Percentiles rank a stretch among this genome's conserved stretches.
Evolutionary conservation across 495 filamentous ascomycete genomes (phyloP).

Genomic region (Aspergillus kassunensis): DNA sequence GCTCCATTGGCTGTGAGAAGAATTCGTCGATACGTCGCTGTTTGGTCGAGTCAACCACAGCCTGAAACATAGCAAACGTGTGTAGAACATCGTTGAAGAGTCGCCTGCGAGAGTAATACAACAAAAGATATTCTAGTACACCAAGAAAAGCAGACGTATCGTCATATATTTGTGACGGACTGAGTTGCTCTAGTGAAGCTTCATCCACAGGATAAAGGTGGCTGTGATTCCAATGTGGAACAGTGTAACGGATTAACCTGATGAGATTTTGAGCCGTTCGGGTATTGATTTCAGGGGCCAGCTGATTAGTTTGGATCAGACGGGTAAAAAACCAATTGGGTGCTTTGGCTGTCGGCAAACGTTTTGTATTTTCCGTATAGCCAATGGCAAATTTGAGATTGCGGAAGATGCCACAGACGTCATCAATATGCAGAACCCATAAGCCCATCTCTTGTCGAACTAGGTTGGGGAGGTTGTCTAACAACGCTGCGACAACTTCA

Average conservation of each 20-base stretch:
- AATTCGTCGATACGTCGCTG: constrained; percentile 35
- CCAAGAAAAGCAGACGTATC: constrained; percentile 34
- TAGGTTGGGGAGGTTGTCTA: constrained; percentile 48
- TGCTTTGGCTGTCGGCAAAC: constrained; percentile 27
- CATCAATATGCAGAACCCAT: constrained; percentile 19
- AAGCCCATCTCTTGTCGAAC: constrained; percentile 31
- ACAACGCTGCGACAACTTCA: constrained; percentile 52
- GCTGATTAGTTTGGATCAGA: constrained; percentile 45
- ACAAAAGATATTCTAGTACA: constrained; percentile 35
- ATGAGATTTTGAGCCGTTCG: constrained; percentile 35
- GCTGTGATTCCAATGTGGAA: constrained; percentile 35
- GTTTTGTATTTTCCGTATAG: constrained; percentile 11
- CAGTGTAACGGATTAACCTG: constrained; percentile 29
- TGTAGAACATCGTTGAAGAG: constrained; percentile 29
- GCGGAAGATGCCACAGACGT: constrained; percentile 21
- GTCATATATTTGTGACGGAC: constrained; percentile 33
- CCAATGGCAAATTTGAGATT: constrained; percentile 27
- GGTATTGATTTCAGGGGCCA: constrained; percentile 38
- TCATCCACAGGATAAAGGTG: constrained; percentile 17
- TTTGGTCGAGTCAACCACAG: constrained; percentile 38
- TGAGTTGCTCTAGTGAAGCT: constrained; percentile 21
- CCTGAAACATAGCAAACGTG: constrained; percentile 33
- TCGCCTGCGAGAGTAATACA: constrained; percentile 20
- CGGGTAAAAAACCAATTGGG: constrained; percentile 50
- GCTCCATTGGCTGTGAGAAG: constrained; percentile 23